Percentiles rank a stretch among this genome's conserved stretches.
These are phyloP conservation scores for Stephania cephalantha DNA, from an alignment of 164 flowering plant species.

Conservation along the genomic window DNA sequence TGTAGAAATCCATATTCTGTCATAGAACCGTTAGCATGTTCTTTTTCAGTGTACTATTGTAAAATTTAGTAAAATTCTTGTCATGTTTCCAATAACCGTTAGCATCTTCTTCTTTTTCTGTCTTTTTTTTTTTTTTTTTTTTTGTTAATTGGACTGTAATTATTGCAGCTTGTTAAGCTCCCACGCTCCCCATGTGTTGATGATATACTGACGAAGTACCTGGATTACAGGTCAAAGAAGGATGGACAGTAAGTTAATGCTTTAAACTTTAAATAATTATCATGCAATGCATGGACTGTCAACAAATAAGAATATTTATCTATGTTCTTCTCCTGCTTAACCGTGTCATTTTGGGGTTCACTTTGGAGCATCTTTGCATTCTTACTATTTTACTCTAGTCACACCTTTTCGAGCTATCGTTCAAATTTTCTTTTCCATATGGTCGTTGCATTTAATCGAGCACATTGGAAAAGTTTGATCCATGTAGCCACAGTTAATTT, in stretches of 20 bases:
- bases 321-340: background rate
- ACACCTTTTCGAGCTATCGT: too few species aligned
- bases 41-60: background rate
- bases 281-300: background rate
- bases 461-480: too few species aligned
- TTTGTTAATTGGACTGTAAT: background rate
- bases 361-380: background rate
- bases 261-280: background rate
- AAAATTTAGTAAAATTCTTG: background rate
- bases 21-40: background rate
- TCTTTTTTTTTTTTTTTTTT: background rate
- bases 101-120: background rate
- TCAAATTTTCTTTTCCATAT: too few species aligned
- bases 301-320: background rate
- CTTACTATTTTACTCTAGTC: too few species aligned
- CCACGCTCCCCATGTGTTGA: slow-evolving; percentile 76
- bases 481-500: too few species aligned
- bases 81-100: too few species aligned
- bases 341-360: background rate
- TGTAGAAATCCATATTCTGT: background rate
- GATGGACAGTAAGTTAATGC: slow-evolving; percentile 60
- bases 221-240: slow-evolving; percentile 59
- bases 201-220: slow-evolving; percentile 61
- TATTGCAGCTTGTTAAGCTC: slow-evolving; percentile 74
- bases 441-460: too few species aligned